phyloP scores from a whole-genome alignment of 495 filamentous ascomycete species.

The Margaritispora aquatica region DNA sequence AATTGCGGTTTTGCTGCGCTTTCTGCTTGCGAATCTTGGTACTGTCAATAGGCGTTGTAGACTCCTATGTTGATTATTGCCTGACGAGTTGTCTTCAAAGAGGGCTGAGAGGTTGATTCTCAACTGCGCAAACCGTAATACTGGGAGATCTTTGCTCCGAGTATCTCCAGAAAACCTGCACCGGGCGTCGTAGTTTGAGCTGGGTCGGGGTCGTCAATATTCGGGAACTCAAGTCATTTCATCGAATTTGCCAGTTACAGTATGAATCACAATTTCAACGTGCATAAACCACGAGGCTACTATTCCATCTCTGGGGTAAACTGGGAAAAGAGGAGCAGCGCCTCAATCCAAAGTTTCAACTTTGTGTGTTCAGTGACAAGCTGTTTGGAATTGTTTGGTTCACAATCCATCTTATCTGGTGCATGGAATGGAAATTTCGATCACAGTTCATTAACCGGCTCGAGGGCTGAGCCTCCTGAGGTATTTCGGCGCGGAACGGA shows the following conservation, averaged over 20 bases:
- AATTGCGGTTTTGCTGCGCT: constrained; percentile 9
- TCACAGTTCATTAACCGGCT: no score
- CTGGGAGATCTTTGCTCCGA: constrained; percentile 9
- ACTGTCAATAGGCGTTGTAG: neutral
- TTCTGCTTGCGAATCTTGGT: constrained; percentile 1
- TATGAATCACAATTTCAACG: neutral
- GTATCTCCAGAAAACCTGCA: neutral
- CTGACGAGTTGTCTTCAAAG: neutral
- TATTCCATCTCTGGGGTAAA: neutral
- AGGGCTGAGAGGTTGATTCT: neutral
- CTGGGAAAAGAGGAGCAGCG: neutral
- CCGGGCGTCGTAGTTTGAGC: constrained; percentile 5
- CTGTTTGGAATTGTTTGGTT: neutral
- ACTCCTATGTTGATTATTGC: neutral
- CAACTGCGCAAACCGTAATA: constrained; percentile 12
- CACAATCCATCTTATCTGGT: neutral
- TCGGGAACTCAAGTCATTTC: neutral
- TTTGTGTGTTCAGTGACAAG: neutral
- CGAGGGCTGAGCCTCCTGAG: neutral
- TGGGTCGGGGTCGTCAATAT: neutral
- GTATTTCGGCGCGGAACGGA: constrained; percentile 7
- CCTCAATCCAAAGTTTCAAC: neutral
- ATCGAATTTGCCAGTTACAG: neutral
- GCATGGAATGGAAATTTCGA: neutral
- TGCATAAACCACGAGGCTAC: neutral